Evolutionary conservation across 495 filamentous ascomycete genomes (phyloP).

Genomic region (Aspergillus coremiiformis): DNA sequence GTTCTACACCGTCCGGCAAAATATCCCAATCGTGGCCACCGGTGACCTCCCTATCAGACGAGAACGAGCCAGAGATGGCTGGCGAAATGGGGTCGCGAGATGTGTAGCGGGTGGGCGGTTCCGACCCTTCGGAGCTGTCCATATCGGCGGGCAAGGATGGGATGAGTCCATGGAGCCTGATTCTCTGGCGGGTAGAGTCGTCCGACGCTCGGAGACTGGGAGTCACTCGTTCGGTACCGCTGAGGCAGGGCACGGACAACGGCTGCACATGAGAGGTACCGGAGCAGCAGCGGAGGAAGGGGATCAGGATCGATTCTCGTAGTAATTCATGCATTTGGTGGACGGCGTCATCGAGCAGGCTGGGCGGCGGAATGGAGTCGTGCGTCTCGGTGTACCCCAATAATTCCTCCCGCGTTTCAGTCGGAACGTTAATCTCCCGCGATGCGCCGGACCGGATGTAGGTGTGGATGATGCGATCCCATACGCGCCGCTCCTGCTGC

Average conservation of each 20-base stretch:
- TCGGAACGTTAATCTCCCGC: conserved; percentile 74
- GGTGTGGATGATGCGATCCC: conserved; percentile 38
- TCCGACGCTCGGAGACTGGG: neutral
- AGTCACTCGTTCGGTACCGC: neutral
- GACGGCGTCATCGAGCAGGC: conserved; percentile 64
- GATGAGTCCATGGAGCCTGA: neutral
- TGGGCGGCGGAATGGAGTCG: conserved; percentile 58
- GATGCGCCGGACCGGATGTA: conserved; percentile 36
- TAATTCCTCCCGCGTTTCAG: conserved; percentile 64
- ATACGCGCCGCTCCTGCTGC: conserved; percentile 50
- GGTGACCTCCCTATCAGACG: neutral
- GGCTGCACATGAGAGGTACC: conserved; percentile 1
- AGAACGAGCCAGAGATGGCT: neutral
- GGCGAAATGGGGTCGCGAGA: neutral
- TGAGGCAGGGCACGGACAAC: neutral
- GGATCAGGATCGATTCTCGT: conserved; percentile 64
- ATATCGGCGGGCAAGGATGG: neutral
- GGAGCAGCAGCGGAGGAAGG: conserved; percentile 12
- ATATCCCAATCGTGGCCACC: neutral
- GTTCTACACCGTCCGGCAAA: neutral
- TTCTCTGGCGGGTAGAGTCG: neutral
- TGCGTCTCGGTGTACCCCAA: conserved; percentile 46
- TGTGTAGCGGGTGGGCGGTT: neutral
- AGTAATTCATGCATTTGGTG: conserved; percentile 74
- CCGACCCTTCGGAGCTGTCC: neutral